Evolutionary conservation across 768 basidiomycete genomes (phyloP).

Genomic region (Neoboletus brunneissimus): DNA sequence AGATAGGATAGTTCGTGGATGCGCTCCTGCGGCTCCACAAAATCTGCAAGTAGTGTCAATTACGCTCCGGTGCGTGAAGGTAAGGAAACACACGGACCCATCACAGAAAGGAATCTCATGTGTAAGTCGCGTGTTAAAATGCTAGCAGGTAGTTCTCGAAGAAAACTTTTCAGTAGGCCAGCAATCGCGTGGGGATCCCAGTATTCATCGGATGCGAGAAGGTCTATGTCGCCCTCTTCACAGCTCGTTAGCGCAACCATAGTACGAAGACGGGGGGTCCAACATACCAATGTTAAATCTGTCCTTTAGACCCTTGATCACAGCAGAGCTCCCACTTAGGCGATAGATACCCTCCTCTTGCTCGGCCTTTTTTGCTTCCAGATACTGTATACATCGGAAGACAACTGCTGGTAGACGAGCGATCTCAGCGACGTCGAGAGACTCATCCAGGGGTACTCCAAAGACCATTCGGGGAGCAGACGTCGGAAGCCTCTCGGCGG

Average conservation of each 20-base stretch:
- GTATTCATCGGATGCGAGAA: slow-evolving; percentile 83
- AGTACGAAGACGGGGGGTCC: neutral
- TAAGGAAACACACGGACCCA: slow-evolving; percentile 58
- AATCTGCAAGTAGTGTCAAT: slow-evolving; percentile 52
- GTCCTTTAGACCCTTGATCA: slow-evolving; percentile 91
- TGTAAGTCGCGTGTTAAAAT: slow-evolving; percentile 92
- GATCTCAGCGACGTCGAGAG: slow-evolving; percentile 84
- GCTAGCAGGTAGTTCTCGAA: slow-evolving; percentile 91
- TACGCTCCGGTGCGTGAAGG: slow-evolving; percentile 1
- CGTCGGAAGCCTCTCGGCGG: slow-evolving; percentile 41
- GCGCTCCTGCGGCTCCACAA: slow-evolving; percentile 83
- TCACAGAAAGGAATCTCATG: slow-evolving; percentile 85
- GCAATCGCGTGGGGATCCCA: slow-evolving; percentile 99
- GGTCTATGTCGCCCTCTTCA: slow-evolving; percentile 93
- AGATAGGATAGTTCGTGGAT: slow-evolving; percentile 84
- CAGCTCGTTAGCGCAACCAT: slow-evolving; percentile 5
- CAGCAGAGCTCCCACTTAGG: slow-evolving; percentile 89
- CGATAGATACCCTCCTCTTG: slow-evolving; percentile 98
- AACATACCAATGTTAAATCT: slow-evolving; percentile 83
- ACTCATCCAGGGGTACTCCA: slow-evolving; percentile 82
- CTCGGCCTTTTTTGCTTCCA: slow-evolving; percentile 91
- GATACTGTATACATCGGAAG: slow-evolving; percentile 92
- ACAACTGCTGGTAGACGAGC: slow-evolving; percentile 91
- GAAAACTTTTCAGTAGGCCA: slow-evolving; percentile 87
- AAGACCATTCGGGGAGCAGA: slow-evolving; percentile 75